Conservation (phyloP, 305 asterid genomes). For the Fraxinus nigra region DNA sequence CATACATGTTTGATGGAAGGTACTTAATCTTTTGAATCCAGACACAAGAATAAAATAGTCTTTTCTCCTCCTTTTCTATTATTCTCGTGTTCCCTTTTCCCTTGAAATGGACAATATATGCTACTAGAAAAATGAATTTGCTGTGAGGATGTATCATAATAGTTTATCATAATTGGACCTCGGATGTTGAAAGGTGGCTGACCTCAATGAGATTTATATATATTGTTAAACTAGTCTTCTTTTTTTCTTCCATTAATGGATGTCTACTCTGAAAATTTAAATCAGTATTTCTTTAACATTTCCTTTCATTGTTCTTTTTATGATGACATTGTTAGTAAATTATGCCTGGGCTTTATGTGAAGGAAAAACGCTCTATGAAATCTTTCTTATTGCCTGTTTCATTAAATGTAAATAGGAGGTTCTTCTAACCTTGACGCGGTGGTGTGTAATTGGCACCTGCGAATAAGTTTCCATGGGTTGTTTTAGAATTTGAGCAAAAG, state of each 20-base stretch:
- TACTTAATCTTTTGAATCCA: conserved; percentile 21
- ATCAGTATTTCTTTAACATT: neutral
- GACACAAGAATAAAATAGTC: neutral
- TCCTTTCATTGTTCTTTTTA: neutral
- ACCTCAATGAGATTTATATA: neutral
- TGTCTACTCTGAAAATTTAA: neutral
- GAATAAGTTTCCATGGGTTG: neutral
- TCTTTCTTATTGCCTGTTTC: neutral
- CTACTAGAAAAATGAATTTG: neutral
- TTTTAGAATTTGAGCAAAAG: neutral
- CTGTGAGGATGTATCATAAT: neutral
- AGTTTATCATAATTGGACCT: neutral
- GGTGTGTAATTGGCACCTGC: neutral
- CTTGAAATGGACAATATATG: neutral
- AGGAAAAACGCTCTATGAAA: neutral
- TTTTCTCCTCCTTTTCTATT: neutral
- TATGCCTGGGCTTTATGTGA: neutral
- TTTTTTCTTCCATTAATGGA: neutral
- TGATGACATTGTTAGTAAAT: neutral
- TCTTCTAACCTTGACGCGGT: neutral
- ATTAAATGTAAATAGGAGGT: neutral
- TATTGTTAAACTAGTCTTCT: neutral
- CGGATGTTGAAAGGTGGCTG: neutral
- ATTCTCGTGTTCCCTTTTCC: conserved; percentile 25
- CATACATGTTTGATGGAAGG: conserved; percentile 94